phyloP scores from a whole-genome alignment of 306 rosid species.

The Leucaena leucocephala region DNA sequence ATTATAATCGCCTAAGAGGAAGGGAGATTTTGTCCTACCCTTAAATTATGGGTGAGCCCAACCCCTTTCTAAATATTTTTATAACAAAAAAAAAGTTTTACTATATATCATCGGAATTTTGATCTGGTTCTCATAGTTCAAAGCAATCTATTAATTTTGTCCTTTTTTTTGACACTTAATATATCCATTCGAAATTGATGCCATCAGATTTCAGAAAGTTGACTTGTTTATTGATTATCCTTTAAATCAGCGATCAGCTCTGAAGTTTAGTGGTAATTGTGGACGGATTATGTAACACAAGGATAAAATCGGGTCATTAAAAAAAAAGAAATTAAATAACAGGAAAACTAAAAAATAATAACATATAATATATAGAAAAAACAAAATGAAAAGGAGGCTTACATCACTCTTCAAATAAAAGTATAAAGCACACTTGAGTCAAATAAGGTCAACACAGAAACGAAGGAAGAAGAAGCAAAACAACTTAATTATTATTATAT shows the following conservation, averaged over 20 bases:
- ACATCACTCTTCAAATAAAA: background rate
- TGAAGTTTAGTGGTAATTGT: background rate
- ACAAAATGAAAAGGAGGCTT: constrained; percentile 2
- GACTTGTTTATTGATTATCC: background rate
- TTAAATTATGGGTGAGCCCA: no score
- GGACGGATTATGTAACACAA: background rate
- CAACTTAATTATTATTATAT: background rate
- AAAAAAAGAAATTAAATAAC: no score
- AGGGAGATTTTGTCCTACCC: no score
- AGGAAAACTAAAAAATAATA: background rate
- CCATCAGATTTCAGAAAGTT: background rate
- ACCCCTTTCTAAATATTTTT: no score
- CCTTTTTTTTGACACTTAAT: background rate
- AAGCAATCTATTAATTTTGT: background rate
- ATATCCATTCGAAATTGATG: background rate
- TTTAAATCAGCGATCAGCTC: no score
- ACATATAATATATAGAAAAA: background rate
- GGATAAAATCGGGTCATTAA: no score
- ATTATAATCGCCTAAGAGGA: no score
- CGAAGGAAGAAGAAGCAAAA: background rate
- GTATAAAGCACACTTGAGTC: background rate
- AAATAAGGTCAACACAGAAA: background rate
- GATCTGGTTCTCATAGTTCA: background rate
- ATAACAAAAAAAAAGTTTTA: no score
- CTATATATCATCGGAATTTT: background rate